Base-by-base conservation (phyloP, 768 basidiomycete species). In the Gloeopeniophorella convolvens region DNA sequence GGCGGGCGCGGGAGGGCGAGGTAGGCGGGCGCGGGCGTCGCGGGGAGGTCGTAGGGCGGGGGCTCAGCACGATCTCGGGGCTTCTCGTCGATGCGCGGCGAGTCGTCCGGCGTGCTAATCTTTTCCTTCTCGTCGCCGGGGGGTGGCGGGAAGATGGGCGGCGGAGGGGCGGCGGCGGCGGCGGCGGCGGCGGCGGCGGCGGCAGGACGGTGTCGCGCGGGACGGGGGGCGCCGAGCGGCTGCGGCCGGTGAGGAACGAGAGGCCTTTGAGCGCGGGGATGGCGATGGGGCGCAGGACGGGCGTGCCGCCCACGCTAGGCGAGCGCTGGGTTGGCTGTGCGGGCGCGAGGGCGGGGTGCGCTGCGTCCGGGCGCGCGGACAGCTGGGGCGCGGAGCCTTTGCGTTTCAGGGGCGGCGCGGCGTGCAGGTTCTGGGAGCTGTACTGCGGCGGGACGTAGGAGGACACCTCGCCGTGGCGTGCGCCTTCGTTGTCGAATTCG, bases 401-500 rank as follows among this genome's bases (percentile, higher is more conserved):
- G 47, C 50, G 55, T 28, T 35, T 52, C 18, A 59, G 27, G 0
- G 51, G 23, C 6, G 56, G 50, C 9, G 42, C 41, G 3, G 35
- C 39, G 30, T 65, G 58, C 16, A 44, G 36, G 15, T 60, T 55
- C 2, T 42, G 40, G 10, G 52, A 39, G 2, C 48, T 54, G 32
- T 60, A 63, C 10, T 61, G 60, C 12, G 57, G 57, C 5, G 57
- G 57, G 31, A 62, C 36, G 62, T 57, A 57, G 59, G 62, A 32
- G 56, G 66, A 49, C 59, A 65, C 54, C 37, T 56, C 57, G 11
- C 55, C 56, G 9, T 56, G 55, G 27, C 56, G 50, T 30, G 57
- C 54, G 34, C 85, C 88, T 65, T 88, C 79, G 10, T 77, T 75
- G 61, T 92, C 90, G 62, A 89, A 92, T 68, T 93, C 91, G 61